Base-by-base conservation (phyloP, 768 basidiomycete genomes). In the Leccinum boreale region DNA sequence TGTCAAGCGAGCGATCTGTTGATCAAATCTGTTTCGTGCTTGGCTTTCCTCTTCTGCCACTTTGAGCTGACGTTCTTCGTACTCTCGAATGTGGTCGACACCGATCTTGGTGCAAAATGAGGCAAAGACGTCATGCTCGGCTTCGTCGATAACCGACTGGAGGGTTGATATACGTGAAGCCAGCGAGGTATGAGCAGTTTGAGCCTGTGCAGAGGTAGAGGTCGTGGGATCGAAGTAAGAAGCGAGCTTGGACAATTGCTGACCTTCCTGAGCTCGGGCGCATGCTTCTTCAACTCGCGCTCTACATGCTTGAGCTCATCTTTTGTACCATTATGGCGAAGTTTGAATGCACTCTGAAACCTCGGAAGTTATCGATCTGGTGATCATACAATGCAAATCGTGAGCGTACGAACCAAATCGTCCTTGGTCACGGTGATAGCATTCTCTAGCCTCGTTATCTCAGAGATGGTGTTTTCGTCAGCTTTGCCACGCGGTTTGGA, bases 11-110 rank as follows among this genome's bases (percentile, higher is more conserved):
- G 89, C 87, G 58, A 95, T 89, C 70, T 95, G 93, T 5, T 86
- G 90, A 62, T 94, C 88, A 63, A 85, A 96, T 49, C 88, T 81
- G 62, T 94, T 74, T 57, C 91, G 77, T 8, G 90, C 90, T 64
- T 90, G 91, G 66, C 84, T 90, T 71, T 94, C 93, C 65, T 91
- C 90, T 71, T 94, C 88, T 0, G 91, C 92, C 23, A 91, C 83
- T 70, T 87, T 90, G 29, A 98, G 77, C 67, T 96, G 93, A 21
- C 89, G 85, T 68, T 93, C 90, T 73, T 98, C 96, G 69, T 95
- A 99, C 63, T 95, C 92, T 26, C 95, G 85, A 60, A 99, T 93
- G 72, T 86, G 86, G 14, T 75, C 70, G 7, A 97, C 87, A 10
- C 85, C 81, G 62, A 98, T 94, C 63, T 84, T 81, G 36, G 73